These are phyloP conservation scores for Candida vartiovaarae DNA, from an alignment of 805 yeast genomes.

Conservation along the genomic window DNA sequence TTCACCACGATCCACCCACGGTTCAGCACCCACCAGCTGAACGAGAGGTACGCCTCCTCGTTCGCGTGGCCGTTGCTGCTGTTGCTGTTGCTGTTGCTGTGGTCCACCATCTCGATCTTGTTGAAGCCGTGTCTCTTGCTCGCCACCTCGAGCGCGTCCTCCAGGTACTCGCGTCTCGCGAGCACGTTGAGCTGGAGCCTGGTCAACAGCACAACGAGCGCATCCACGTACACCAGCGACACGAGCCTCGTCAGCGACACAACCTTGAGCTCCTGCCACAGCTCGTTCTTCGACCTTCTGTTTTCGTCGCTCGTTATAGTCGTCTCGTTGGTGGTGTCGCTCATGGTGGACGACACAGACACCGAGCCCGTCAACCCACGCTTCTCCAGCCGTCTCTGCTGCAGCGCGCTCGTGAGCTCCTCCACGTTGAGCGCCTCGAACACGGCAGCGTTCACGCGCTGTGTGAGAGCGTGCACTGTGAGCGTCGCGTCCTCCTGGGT, in stretches of 20 bases:
- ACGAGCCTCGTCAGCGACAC: constrained; percentile 68
- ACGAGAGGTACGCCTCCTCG: constrained; percentile 77
- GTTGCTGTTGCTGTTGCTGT: constrained; percentile 7
- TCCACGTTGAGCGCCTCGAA: constrained; percentile 63
- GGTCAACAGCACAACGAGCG: constrained; percentile 69
- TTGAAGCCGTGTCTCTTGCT: constrained; percentile 33
- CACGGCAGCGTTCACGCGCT: constrained; percentile 64
- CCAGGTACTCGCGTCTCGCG: constrained; percentile 80
- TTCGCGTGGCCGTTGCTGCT: constrained; percentile 25
- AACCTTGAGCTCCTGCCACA: constrained; percentile 80
- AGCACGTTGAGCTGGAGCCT: constrained; percentile 82
- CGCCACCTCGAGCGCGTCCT: constrained; percentile 68
- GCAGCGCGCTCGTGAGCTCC: constrained; percentile 59
- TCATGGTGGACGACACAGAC: constrained; percentile 4
- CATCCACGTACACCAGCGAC: constrained; percentile 59
- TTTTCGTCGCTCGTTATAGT: constrained; percentile 2
- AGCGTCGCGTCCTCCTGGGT: constrained; percentile 86
- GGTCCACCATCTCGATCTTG: constrained; percentile 14
- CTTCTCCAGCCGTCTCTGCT: constrained; percentile 44
- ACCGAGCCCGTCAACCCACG: constrained; percentile 10
- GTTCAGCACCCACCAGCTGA: constrained; percentile 92
- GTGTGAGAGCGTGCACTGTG: constrained; percentile 76
- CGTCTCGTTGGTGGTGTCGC: constrained; percentile 22
- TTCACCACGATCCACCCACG: constrained; percentile 69
- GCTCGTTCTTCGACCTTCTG: constrained; percentile 47